Evolutionary conservation across 176 grass and related monocot species (phyloP).

Genomic region (Coix lacrymajobi): DNA sequence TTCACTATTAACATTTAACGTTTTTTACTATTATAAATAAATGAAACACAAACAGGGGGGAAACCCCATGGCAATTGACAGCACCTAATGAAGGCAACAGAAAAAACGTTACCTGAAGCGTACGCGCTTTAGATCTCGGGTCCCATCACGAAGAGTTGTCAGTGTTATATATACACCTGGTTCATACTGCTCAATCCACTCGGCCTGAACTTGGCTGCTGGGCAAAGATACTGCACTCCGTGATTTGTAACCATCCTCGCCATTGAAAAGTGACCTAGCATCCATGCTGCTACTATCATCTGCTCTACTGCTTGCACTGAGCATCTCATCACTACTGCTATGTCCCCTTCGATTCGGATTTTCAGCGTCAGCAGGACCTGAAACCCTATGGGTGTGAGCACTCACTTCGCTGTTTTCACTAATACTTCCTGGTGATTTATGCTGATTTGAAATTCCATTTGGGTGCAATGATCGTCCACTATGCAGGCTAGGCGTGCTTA

Average conservation of each 20-base stretch:
- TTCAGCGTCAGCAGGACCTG: constrained; percentile 25
- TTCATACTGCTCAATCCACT: constrained; percentile 96
- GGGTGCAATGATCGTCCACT: constrained; percentile 13
- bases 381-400: constrained; percentile 41
- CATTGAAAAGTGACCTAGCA: constrained; percentile 46
- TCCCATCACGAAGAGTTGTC: constrained; percentile 68
- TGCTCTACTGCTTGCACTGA: constrained; percentile 17
- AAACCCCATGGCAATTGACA: background rate
- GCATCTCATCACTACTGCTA: constrained; percentile 42
- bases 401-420: constrained; percentile 49
- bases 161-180: constrained; percentile 90
- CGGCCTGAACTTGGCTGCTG: constrained; percentile 60
- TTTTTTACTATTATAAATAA: background rate
- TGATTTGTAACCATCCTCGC: constrained; percentile 55
- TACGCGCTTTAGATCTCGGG: constrained; percentile 80
- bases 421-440: constrained; percentile 34
- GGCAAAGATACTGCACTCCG: constrained; percentile 39
- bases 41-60: background rate
- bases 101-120: constrained; percentile 74
- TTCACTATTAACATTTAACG: background rate
- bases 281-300: constrained; percentile 51
- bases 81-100: background rate
- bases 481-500: constrained; percentile 21
- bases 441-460: constrained; percentile 50
- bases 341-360: constrained; percentile 28